phyloP scores from a whole-genome alignment of 441 rosid species.

The Adansonia madagascariensis region DNA sequence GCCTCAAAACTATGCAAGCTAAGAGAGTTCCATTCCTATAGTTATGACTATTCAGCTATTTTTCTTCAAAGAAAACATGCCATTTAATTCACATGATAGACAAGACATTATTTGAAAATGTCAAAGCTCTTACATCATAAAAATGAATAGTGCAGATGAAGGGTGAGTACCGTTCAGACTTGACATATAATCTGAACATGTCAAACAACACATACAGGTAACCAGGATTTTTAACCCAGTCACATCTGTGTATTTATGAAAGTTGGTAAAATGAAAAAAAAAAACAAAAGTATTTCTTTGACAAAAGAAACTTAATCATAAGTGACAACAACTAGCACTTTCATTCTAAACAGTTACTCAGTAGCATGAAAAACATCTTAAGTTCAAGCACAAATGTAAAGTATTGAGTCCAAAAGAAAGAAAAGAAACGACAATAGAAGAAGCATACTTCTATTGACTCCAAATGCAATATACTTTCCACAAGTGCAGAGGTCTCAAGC shows the following conservation, averaged over 20 bases:
- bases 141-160: not conserved
- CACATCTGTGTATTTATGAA: not conserved
- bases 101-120: not conserved
- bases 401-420: not conserved
- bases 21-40: not conserved
- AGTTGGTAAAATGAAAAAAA: not conserved
- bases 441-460: constrained; percentile 82
- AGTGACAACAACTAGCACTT: not conserved
- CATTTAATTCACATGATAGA: not conserved
- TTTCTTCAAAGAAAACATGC: not conserved
- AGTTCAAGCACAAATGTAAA: constrained; percentile 9
- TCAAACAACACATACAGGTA: not conserved
- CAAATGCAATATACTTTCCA: constrained; percentile 81
- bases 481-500: constrained; percentile 57
- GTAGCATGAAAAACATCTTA: not conserved
- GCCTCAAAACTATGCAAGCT: not conserved
- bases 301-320: not conserved
- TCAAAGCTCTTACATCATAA: constrained; percentile 1
- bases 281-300: not conserved
- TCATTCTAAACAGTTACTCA: not conserved
- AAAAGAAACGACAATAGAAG: not conserved
- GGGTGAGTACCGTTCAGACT: not conserved
- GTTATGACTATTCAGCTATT: not conserved
- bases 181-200: constrained; percentile 14
- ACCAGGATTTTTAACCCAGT: not conserved